A percentile compares a stretch with the other conserved stretches of the same genome.
Evolutionary conservation across 345 rosid genomes (phyloP).

Genomic region (Psidium guajava): DNA sequence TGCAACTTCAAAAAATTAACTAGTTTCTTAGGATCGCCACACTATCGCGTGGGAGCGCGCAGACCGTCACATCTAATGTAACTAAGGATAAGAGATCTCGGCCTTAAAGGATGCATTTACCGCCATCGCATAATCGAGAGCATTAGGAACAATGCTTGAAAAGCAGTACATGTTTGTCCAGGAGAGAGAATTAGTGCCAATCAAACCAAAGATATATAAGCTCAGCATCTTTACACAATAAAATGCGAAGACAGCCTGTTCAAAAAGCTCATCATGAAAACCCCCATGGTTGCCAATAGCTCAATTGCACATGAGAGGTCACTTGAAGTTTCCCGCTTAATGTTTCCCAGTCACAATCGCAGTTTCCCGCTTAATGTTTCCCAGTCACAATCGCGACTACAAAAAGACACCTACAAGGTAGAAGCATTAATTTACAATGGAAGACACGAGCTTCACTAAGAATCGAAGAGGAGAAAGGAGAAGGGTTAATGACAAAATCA

Average conservation of each 20-base stretch:
- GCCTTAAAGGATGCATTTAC: too few relatives aligned
- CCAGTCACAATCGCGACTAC: not conserved
- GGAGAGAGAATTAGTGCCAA: not conserved
- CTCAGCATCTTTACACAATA: not conserved
- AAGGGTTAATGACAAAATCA: constrained; percentile 1
- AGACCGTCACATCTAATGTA: not conserved
- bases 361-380: too few relatives aligned
- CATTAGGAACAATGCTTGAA: not conserved
- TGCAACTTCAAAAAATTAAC: not conserved
- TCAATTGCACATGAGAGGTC: not conserved
- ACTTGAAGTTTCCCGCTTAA: not conserved
- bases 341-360: too few relatives aligned
- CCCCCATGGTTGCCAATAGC: not conserved
- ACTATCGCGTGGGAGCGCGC: not conserved
- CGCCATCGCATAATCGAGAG: not conserved
- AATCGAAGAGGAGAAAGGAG: not conserved
- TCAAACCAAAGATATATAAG: not conserved
- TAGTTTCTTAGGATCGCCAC: not conserved
- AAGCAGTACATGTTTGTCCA: not conserved
- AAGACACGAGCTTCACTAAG: not conserved
- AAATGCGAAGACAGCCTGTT: not conserved
- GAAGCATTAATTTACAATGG: not conserved
- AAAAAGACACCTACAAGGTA: not conserved
- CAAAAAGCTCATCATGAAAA: not conserved
- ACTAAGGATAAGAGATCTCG: not conserved